These are phyloP conservation scores for Leptographium wingfieldii DNA, from an alignment of 2,329 filamentous ascomycete species.

Conservation along the genomic window DNA sequence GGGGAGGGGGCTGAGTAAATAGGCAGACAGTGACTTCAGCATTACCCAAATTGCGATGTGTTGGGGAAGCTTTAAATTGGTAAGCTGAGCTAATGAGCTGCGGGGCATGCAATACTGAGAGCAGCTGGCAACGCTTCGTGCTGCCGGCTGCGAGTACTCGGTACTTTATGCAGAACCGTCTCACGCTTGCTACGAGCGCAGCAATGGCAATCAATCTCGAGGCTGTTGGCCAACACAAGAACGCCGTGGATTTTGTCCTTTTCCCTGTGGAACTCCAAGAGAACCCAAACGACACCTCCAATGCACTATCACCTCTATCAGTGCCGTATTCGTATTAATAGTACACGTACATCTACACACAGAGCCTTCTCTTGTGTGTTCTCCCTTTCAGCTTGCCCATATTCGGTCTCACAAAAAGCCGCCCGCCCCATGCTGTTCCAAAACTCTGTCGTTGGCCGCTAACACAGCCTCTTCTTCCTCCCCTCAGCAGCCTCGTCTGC, in stretches of 20 bases:
- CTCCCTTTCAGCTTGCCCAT: background rate
- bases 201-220: background rate
- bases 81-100: too few relatives aligned
- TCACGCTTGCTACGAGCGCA: too few relatives aligned
- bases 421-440: background rate
- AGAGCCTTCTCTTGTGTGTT: background rate
- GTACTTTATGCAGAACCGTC: too few relatives aligned
- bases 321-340: background rate
- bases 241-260: background rate
- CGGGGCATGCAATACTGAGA: too few relatives aligned
- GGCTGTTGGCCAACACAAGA: background rate
- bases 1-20: too few relatives aligned
- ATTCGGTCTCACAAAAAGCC: background rate
- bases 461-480: background rate
- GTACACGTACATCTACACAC: background rate
- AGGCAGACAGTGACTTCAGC: too few relatives aligned
- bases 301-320: background rate
- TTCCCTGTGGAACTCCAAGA: background rate
- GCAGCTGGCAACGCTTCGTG: too few relatives aligned
- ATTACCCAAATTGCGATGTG: too few relatives aligned
- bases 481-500: background rate
- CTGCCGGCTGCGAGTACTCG: too few relatives aligned
- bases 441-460: background rate
- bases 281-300: constrained; percentile 2
- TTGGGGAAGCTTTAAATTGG: too few relatives aligned